Evolutionary conservation across 257 asterid species (phyloP).

Genomic region (Hygrophila difformis): DNA sequence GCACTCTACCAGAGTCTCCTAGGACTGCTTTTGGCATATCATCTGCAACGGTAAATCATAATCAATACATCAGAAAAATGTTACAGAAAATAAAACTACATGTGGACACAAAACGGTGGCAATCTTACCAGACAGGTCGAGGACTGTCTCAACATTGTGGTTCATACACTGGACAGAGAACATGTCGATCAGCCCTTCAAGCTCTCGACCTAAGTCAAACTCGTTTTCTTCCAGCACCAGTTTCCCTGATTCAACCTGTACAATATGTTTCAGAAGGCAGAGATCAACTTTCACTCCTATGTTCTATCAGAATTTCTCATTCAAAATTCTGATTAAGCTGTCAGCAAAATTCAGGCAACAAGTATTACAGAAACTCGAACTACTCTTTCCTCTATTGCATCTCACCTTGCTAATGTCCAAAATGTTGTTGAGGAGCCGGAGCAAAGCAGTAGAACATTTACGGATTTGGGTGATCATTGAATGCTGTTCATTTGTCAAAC

Average conservation of each 20-base stretch:
- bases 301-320: background rate
- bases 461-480: constrained; percentile 77
- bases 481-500: constrained; percentile 70
- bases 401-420: constrained; percentile 91
- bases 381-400: background rate
- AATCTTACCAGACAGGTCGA: constrained; percentile 73
- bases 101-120: background rate
- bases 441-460: constrained; percentile 82
- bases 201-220: constrained; percentile 83
- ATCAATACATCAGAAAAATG: background rate
- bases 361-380: no score
- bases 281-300: no score
- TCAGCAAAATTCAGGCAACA: background rate
- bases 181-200: constrained; percentile 91
- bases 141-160: constrained; percentile 78
- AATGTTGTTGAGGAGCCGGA: constrained; percentile 83
- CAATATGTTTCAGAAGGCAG: background rate
- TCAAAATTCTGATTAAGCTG: background rate
- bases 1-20: constrained; percentile 93
- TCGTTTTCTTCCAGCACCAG: constrained; percentile 78
- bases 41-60: constrained; percentile 32
- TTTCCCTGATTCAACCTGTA: constrained; percentile 94
- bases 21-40: constrained; percentile 82
- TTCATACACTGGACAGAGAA: constrained; percentile 87
- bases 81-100: no score